Percentiles rank a stretch among this genome's conserved stretches.
phyloP scores from a whole-genome alignment of 2,329 filamentous ascomycete genomes.

The Scytalidium lignicola region DNA sequence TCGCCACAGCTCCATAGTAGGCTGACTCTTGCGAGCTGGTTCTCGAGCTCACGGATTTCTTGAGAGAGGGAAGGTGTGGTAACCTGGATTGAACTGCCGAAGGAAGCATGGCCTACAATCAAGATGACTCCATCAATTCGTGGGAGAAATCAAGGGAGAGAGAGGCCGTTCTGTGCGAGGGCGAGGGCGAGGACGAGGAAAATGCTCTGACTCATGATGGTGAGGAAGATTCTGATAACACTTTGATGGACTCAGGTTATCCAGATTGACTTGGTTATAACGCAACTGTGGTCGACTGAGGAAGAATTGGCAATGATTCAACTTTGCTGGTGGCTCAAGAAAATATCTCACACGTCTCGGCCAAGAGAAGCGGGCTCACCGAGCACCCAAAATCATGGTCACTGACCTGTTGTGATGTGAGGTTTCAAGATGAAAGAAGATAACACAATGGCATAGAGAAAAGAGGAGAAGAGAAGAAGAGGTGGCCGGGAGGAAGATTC shows the following conservation, averaged over 20 bases:
- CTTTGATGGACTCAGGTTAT: neutral
- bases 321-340: too few relatives aligned
- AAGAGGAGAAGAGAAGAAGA: neutral
- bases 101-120: conserved; percentile 50
- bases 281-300: too few relatives aligned
- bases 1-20: conserved; percentile 15
- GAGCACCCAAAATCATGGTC: neutral
- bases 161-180: neutral
- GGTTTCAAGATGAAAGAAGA: neutral
- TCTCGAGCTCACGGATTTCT: conserved; percentile 33
- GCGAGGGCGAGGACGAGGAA: neutral
- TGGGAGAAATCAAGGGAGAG: conserved; percentile 6
- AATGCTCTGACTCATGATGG: neutral
- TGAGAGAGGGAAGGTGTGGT: conserved; percentile 45
- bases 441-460: neutral
- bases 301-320: too few relatives aligned
- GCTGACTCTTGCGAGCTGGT: conserved; percentile 19
- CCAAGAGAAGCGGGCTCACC: neutral
- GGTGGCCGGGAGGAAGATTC: neutral
- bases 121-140: conserved; percentile 29
- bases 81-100: conserved; percentile 46
- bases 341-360: neutral
- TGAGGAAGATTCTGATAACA: neutral
- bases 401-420: neutral
- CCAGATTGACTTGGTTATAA: too few relatives aligned